A percentile compares a stretch with the other conserved stretches of the same genome.
Conservation (phyloP, 108 stramenopile genomes). For the Skeletonema grethae region DNA sequence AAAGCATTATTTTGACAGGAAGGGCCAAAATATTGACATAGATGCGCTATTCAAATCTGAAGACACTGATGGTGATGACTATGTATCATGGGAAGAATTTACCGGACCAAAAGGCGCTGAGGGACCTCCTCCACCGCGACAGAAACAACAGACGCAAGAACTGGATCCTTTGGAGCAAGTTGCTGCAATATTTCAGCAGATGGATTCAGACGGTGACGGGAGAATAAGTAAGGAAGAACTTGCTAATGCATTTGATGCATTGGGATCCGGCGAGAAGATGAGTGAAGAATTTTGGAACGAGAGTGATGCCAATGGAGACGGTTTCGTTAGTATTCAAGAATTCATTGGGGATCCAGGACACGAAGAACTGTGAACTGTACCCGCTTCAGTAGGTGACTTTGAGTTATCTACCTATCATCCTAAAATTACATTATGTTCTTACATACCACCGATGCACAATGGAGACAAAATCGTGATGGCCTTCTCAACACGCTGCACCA, state of each 20-base stretch:
- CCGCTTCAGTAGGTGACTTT: too few species aligned
- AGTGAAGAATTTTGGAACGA: conserved; percentile 33
- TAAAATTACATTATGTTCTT: neutral
- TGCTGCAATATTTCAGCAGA: conserved; percentile 9
- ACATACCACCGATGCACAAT: conserved; percentile 6
- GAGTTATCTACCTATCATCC: too few species aligned
- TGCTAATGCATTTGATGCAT: neutral
- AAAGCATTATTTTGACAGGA: conserved; percentile 18
- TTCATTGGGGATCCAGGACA: conserved; percentile 9
- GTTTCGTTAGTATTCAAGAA: conserved; percentile 23
- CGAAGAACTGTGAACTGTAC: neutral
- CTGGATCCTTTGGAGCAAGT: neutral
- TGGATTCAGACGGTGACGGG: conserved; percentile 22
- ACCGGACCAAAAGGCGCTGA: conserved; percentile 33
- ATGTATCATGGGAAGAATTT: conserved; percentile 49
- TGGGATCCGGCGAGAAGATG: conserved; percentile 30
- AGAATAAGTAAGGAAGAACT: conserved; percentile 30
- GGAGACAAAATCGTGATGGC: conserved; percentile 29
- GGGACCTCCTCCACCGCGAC: conserved; percentile 19
- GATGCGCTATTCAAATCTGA: conserved; percentile 33
- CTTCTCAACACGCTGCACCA: conserved; percentile 41
- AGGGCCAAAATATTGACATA: conserved; percentile 17
- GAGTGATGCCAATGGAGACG: conserved; percentile 34
- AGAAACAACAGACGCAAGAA: conserved; percentile 8
- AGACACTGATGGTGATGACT: conserved; percentile 42